phyloP scores from a whole-genome alignment of 805 yeast species.

The Monosporozyma aquatica region DNA sequence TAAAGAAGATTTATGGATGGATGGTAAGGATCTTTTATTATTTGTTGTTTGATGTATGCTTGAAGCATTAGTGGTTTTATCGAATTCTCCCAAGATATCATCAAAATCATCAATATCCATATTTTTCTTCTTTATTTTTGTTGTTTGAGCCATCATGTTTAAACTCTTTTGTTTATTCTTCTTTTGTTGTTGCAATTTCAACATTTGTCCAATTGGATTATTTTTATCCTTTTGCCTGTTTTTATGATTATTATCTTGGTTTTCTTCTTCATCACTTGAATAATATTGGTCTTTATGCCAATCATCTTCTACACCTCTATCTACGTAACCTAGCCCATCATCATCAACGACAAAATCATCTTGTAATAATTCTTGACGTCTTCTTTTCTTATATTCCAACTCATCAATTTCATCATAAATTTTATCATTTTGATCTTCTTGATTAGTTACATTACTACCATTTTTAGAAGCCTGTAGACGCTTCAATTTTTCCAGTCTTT shows the following conservation, averaged over 20 bases:
- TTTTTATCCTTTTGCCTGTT: slow-evolving; percentile 8
- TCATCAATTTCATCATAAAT: slow-evolving; percentile 86
- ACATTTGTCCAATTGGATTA: slow-evolving; percentile 34
- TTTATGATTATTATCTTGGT: slow-evolving; percentile 21
- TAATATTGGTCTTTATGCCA: slow-evolving; percentile 44
- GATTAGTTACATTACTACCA: slow-evolving; percentile 28
- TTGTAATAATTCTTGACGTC: slow-evolving; percentile 68
- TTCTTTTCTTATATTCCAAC: slow-evolving; percentile 61
- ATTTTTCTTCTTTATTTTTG: slow-evolving; percentile 14
- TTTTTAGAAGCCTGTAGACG: slow-evolving; percentile 49
- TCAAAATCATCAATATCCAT: slow-evolving; percentile 46
- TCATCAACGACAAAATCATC: slow-evolving; percentile 95
- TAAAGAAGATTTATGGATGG: too few relatives aligned
- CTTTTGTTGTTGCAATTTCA: slow-evolving; percentile 36
- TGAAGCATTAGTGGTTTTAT: slow-evolving; percentile 6
- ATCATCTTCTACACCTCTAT: slow-evolving; percentile 85
- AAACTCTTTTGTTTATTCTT: too few relatives aligned
- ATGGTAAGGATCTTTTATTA: slow-evolving; percentile 6
- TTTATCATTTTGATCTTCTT: slow-evolving; percentile 38
- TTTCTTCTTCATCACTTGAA: slow-evolving; percentile 42
- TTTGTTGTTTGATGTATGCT: not conserved
- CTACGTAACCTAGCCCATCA: slow-evolving; percentile 88
- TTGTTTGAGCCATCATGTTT: too few relatives aligned
- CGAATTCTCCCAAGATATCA: slow-evolving; percentile 54
- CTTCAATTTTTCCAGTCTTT: slow-evolving; percentile 51